Conservation (phyloP, 306 rosid genomes). For the Leucaena leucocephala region DNA sequence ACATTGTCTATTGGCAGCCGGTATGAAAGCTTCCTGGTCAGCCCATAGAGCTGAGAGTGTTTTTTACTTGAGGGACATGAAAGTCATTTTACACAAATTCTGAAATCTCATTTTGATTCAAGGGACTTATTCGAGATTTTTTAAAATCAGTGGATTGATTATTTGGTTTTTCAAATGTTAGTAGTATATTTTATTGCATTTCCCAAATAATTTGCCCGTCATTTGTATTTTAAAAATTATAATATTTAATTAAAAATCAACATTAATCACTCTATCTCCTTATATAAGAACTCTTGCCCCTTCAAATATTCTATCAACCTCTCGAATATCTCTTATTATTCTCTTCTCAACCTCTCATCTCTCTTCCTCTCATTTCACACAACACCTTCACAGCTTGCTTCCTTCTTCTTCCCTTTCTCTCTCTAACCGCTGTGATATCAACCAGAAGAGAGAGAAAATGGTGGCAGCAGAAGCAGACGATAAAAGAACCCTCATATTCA, state of each 20-base stretch:
- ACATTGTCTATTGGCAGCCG: too few relatives aligned
- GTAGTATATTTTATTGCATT: too few relatives aligned
- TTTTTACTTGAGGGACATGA: too few relatives aligned
- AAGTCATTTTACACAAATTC: too few relatives aligned
- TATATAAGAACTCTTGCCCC: background rate
- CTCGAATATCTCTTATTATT: background rate
- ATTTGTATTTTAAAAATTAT: too few relatives aligned
- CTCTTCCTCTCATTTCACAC: background rate
- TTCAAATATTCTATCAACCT: background rate
- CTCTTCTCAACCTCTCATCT: background rate
- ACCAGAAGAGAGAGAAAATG: constrained; percentile 32
- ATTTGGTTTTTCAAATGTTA: too few relatives aligned
- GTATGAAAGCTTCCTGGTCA: too few relatives aligned
- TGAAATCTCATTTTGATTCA: too few relatives aligned
- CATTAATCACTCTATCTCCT: background rate
- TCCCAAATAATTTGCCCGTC: too few relatives aligned
- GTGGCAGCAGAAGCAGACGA: constrained; percentile 31
- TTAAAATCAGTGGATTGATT: too few relatives aligned
- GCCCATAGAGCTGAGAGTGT: too few relatives aligned
- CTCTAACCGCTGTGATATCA: background rate
- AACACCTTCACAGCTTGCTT: background rate
- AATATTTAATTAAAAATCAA: background rate
- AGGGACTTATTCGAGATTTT: too few relatives aligned
- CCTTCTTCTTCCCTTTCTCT: background rate
- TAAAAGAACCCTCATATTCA: constrained; percentile 46